Evolutionary conservation across 208 protist species (phyloP), one percentile per base, ranked within the genome.

Genomic region (Naegleria gruberi): DNA sequence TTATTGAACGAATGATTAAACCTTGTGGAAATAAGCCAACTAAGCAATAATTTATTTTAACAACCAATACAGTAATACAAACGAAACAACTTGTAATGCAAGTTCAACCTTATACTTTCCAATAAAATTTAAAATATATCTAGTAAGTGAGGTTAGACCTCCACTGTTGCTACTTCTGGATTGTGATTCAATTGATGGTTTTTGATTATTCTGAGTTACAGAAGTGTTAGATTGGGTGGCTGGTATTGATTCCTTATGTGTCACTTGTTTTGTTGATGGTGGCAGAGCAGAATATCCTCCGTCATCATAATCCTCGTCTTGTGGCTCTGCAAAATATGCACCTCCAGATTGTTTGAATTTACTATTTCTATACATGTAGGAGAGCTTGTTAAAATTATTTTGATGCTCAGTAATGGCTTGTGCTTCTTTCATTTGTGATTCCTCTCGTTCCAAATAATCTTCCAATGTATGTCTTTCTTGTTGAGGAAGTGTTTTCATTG

Each of bases 1-100:
- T 92, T 45, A 81, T 95, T 44, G 45, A 93, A 89, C 83, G n/a
- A 83, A 83, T 82, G 47, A 83, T 87, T 43, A 43, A 23, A 46
- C 89, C 89, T 23, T 90, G 89, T 82, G 89, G 89, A 37, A 87
- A 87, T n/a, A 77, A 19, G 30, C 51, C 51, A 65, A 10, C 15
- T 30, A 65, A 10, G 2, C 15, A 65, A 65, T 65, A 65, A 65
- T 65, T 65, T 65, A 65, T 65, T 65, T 65, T 23, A 65, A 23
- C 4, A 65, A 19, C 15, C 2, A 3, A 65, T 65, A 65, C 2
- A 65, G 12, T 23, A 65, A 4, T 30, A 65, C 51, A 23, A 65
- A 65, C 51, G 51, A 65, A 19, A 65, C 51, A 19, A 65, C 51
- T 3, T 65, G 51, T 19, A 65, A 65, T 30, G 51, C 51, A 10